Percentiles rank a stretch among this genome's conserved stretches.
Evolutionary conservation across 495 filamentous ascomycete genomes (phyloP).

Genomic region (Xylaria scruposa): DNA sequence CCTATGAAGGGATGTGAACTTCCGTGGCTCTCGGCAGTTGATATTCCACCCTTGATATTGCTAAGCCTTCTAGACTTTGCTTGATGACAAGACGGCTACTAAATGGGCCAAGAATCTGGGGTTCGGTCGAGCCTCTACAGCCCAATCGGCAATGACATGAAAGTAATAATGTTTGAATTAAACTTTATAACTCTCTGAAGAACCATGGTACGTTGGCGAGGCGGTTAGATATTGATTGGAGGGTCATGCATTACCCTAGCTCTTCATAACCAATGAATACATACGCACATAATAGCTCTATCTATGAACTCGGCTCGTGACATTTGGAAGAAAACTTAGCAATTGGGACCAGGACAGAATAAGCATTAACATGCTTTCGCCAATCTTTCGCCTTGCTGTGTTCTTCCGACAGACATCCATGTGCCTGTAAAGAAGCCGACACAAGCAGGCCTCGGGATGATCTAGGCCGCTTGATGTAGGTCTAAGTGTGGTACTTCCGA

Average conservation of each 20-base stretch:
- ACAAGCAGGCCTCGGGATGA: background rate
- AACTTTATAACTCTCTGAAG: background rate
- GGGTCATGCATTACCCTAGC: background rate
- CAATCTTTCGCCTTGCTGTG: background rate
- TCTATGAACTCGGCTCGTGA: background rate
- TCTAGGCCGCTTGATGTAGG: background rate
- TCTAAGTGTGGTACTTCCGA: background rate
- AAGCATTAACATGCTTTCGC: background rate
- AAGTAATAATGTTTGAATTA: background rate
- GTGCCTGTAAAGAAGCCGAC: background rate
- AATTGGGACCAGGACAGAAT: background rate
- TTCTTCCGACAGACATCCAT: background rate
- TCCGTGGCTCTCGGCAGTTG: slow-evolving; percentile 18
- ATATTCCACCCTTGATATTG: background rate
- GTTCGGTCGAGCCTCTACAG: background rate
- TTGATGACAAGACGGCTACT: background rate
- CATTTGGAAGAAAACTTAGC: background rate
- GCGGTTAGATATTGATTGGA: slow-evolving; percentile 1
- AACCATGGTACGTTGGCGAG: background rate
- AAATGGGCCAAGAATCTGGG: background rate
- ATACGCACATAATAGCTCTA: background rate
- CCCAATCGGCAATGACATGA: background rate
- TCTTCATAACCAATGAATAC: background rate
- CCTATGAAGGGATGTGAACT: background rate
- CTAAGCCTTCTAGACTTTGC: background rate